Evolutionary conservation across 805 yeast genomes (phyloP).

Genomic region (Wickerhamomyces hampshirensis): DNA sequence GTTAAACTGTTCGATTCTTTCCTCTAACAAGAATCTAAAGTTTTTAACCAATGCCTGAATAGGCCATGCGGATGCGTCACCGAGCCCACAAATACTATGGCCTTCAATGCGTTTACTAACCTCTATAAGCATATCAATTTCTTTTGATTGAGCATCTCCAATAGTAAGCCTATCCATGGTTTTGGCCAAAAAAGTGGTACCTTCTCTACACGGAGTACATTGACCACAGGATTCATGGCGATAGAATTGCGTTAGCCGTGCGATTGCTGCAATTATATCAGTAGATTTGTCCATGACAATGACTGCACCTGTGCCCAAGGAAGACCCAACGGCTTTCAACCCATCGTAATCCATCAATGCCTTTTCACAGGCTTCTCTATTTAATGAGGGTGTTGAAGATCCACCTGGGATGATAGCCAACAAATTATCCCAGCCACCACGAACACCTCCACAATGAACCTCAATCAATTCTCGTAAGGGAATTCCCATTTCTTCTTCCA

Average conservation of each 20-base stretch:
- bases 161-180: conserved; percentile 77
- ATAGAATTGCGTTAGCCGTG: conserved; percentile 77
- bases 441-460: conserved; percentile 86
- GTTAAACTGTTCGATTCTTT: conserved; percentile 63
- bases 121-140: conserved; percentile 81
- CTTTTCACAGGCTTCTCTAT: conserved; percentile 59
- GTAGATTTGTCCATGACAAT: conserved; percentile 87
- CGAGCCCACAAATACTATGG: conserved; percentile 87
- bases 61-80: conserved; percentile 95
- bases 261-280: conserved; percentile 81
- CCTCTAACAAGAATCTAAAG: conserved; percentile 78
- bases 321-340: conserved; percentile 77
- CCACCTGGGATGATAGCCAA: conserved; percentile 90
- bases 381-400: conserved; percentile 78
- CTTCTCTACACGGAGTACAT: conserved; percentile 94
- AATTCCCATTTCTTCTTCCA: conserved; percentile 91
- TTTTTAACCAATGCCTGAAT: conserved; percentile 83
- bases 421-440: conserved; percentile 91
- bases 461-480: conserved; percentile 79
- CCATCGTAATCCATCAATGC: conserved; percentile 88
- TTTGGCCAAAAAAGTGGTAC: conserved; percentile 79
- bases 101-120: conserved; percentile 86
- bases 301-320: conserved; percentile 90
- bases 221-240: conserved; percentile 94
- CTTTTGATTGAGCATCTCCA: conserved; percentile 78